A percentile compares a stretch with the other conserved stretches of the same genome.
Conservation (phyloP, 225 moss, liverwort and hornwort species). For the Ulota crispa region DNA sequence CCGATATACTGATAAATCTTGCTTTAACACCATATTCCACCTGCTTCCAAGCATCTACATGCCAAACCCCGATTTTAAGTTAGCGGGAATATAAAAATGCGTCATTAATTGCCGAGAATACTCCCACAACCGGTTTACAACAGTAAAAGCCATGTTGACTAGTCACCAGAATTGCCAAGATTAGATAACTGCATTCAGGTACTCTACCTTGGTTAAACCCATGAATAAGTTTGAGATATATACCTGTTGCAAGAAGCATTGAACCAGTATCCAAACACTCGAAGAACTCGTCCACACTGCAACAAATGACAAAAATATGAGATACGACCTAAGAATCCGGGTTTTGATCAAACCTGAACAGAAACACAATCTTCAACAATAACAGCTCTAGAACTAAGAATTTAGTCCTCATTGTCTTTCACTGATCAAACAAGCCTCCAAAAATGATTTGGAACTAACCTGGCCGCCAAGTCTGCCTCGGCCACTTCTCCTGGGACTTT, state of each 20-base stretch:
- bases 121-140: not conserved
- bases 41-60: conserved; percentile 76
- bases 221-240: conserved; percentile 8
- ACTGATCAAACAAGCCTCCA: conserved; percentile 29
- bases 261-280: conserved; percentile 98
- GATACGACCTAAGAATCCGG: not conserved
- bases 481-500: conserved; percentile 67
- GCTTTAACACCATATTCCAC: conserved; percentile 95
- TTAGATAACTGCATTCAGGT: not conserved
- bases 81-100: not conserved
- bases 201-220: conserved; percentile 1
- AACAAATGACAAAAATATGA: conserved; percentile 18
- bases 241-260: conserved; percentile 73
- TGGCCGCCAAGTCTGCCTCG: conserved; percentile 94
- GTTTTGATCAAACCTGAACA: conserved; percentile 7
- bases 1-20: conserved; percentile 59
- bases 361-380: not conserved
- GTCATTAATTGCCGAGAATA: not conserved
- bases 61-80: conserved; percentile 10
- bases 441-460: conserved; percentile 57
- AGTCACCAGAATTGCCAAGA: conserved; percentile 15
- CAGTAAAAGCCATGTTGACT: not conserved
- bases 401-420: not conserved
- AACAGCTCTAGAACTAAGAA: not conserved
- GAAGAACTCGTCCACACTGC: conserved; percentile 98